These are phyloP conservation scores for Elsinoe arachidis DNA, from an alignment of 2,329 filamentous ascomycete genomes.

Conservation along the genomic window DNA sequence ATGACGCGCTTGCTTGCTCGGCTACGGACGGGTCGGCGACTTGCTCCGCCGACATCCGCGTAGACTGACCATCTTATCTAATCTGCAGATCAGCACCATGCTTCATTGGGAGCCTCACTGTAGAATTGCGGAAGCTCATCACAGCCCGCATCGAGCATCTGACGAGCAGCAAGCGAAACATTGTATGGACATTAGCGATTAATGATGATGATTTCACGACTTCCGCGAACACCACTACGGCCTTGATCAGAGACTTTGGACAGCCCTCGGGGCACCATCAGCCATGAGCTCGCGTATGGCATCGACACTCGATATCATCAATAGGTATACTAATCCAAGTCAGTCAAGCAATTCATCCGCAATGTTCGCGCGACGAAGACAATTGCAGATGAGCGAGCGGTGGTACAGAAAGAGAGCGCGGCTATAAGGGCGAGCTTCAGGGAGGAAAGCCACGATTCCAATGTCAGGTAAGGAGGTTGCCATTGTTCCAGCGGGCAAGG, in stretches of 20 bases:
- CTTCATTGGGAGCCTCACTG: not conserved
- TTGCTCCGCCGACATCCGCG: not conserved
- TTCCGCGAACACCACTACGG: not conserved
- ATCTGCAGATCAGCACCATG: not conserved
- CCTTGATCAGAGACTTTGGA: not conserved
- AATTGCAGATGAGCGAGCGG: slow-evolving; percentile 94
- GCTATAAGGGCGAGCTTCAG: slow-evolving; percentile 95
- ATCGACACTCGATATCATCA: not conserved
- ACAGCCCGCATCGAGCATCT: not conserved
- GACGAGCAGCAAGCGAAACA: too few relatives aligned
- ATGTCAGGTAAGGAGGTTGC: slow-evolving; percentile 59
- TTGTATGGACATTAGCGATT: not conserved
- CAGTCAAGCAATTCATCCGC: slow-evolving; percentile 99
- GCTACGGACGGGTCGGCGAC: not conserved
- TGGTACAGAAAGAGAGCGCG: slow-evolving; percentile 98
- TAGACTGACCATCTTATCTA: not conserved
- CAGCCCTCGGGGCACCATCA: slow-evolving; percentile 16
- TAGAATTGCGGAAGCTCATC: slow-evolving; percentile 2
- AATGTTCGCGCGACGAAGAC: slow-evolving; percentile 98
- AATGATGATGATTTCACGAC: slow-evolving; percentile 6
- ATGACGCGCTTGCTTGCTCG: slow-evolving; percentile 5
- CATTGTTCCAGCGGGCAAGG: too few relatives aligned
- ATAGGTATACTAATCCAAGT: slow-evolving; percentile 17
- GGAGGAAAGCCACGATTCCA: slow-evolving; percentile 89
- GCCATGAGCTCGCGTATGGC: slow-evolving; percentile 50